phyloP scores from a whole-genome alignment of 257 asterid genomes.

The Henckelia pumila region DNA sequence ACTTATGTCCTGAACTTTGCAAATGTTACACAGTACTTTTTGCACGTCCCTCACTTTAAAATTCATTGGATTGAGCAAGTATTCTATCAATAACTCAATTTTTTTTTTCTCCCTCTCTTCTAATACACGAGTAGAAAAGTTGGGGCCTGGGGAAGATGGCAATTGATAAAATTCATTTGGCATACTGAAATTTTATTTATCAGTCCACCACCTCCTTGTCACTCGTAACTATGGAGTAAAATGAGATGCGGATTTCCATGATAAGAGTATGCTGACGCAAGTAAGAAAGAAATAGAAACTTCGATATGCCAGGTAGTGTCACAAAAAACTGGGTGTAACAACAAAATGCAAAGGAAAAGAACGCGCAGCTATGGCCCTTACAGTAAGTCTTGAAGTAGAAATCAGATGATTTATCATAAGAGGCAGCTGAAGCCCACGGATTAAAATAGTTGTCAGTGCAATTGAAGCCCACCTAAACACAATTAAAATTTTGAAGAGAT shows the following conservation, averaged over 20 bases:
- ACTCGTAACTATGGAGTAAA: slow-evolving; percentile 10
- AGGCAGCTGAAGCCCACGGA: slow-evolving; percentile 63
- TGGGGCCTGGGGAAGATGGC: neutral
- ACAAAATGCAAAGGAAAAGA: slow-evolving; percentile 10
- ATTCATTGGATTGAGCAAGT: neutral
- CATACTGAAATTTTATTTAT: neutral
- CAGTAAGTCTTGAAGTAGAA: slow-evolving; percentile 68
- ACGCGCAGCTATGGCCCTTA: slow-evolving; percentile 34
- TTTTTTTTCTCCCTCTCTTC: neutral
- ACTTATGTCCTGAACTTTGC: too few species aligned
- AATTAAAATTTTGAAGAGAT: slow-evolving; percentile 17
- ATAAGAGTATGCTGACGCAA: neutral
- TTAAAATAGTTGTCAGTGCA: slow-evolving; percentile 54
- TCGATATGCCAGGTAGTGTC: neutral
- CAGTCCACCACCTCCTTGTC: neutral
- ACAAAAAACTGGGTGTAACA: neutral
- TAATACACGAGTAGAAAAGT: neutral
- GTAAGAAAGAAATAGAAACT: neutral
- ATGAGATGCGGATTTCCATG: slow-evolving; percentile 10
- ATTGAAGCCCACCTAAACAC: slow-evolving; percentile 87
- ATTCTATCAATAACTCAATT: neutral
- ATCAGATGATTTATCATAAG: slow-evolving; percentile 69
- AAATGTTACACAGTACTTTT: neutral
- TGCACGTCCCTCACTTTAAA: neutral
- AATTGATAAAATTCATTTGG: neutral